phyloP scores from a whole-genome alignment of 306 rosid genomes.

The Castanospermum australe region DNA sequence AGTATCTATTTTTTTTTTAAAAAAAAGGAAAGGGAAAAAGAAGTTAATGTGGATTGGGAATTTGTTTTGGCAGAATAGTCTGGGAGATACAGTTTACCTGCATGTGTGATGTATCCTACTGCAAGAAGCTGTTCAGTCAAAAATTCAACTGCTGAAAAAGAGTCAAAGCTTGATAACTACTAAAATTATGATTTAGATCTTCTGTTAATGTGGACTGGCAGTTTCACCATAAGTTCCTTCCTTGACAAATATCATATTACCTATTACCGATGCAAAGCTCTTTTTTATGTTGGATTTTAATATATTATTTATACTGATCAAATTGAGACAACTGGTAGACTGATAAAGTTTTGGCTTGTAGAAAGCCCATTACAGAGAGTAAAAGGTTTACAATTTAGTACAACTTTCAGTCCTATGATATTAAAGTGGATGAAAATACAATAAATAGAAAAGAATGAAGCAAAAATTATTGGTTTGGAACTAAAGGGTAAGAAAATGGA shows the following conservation, averaged over 20 bases:
- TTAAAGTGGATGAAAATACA: neutral
- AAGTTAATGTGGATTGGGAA: too few species aligned
- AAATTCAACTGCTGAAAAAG: neutral
- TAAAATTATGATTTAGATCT: neutral
- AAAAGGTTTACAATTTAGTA: neutral
- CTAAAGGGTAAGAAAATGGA: neutral
- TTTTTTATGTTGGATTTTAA: neutral
- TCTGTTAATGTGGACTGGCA: neutral
- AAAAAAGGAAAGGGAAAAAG: too few species aligned
- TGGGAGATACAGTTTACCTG: too few species aligned
- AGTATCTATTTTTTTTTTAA: too few species aligned
- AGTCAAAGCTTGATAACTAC: neutral
- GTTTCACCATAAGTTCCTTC: neutral
- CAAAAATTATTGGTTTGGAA: neutral
- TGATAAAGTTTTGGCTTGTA: neutral
- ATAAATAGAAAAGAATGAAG: neutral
- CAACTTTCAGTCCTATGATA: neutral
- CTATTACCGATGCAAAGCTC: neutral
- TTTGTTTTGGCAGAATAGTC: too few species aligned
- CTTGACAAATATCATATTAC: neutral
- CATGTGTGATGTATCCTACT: too few species aligned
- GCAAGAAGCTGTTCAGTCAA: too few species aligned
- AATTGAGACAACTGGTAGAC: neutral
- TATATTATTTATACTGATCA: neutral
- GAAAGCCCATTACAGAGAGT: neutral